phyloP scores from a whole-genome alignment of 2,329 filamentous ascomycete genomes.

The Trichoderma cornu-damae region DNA sequence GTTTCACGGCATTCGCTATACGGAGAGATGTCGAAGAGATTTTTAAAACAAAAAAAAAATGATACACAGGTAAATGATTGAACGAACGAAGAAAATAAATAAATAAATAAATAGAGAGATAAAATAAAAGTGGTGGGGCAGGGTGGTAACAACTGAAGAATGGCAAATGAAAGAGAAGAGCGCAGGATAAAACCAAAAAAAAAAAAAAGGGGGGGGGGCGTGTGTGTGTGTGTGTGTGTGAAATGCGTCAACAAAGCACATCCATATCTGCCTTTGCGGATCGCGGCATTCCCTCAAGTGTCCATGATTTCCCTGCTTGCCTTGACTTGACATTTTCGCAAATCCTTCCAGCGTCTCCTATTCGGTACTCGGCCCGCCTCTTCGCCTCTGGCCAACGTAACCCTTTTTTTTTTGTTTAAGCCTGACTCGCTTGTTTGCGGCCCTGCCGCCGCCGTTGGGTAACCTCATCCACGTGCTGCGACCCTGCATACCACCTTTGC shows the following conservation, averaged over 20 bases:
- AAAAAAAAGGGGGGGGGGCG: not conserved
- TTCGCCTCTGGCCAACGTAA: too few species aligned
- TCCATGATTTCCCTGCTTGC: not conserved
- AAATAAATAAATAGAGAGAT: too few species aligned
- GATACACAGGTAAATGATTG: not conserved
- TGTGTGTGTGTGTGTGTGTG: too few species aligned
- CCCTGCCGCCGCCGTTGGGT: not conserved
- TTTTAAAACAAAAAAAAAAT: not conserved
- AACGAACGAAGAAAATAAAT: not conserved
- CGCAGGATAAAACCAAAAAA: too few species aligned
- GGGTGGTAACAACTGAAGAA: too few species aligned
- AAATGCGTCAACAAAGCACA: not conserved
- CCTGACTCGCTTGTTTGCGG: constrained; percentile 7
- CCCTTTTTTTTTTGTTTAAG: not conserved
- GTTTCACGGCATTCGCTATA: constrained; percentile 9
- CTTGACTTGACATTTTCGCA: too few species aligned
- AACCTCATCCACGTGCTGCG: constrained; percentile 12
- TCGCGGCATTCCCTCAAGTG: not conserved
- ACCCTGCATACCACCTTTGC: constrained; percentile 5
- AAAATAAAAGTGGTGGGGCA: too few species aligned
- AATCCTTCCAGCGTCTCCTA: not conserved
- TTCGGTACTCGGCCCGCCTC: not conserved
- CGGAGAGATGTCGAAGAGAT: too few species aligned
- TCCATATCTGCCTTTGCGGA: not conserved
- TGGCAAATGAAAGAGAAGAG: not conserved